Evolutionary conservation across 305 asterid genomes (phyloP).

Genomic region (Euphrasia arctica): DNA sequence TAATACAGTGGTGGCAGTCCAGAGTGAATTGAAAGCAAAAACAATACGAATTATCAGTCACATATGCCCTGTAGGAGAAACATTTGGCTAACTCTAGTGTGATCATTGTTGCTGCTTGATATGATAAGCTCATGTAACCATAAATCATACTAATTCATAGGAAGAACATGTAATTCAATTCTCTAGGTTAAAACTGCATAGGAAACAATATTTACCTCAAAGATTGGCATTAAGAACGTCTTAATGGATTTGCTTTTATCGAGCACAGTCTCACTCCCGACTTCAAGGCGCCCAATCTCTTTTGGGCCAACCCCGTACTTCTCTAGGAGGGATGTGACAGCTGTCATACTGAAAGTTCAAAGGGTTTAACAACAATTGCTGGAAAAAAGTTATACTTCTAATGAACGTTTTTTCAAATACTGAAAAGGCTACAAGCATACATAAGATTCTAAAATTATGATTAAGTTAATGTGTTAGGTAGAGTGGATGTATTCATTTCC

Average conservation of each 20-base stretch:
- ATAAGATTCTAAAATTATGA: not conserved
- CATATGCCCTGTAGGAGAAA: not conserved
- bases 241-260: conserved; percentile 99
- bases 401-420: not conserved
- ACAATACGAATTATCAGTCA: conserved; percentile 4
- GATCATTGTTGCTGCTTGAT: not conserved
- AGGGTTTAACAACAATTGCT: conserved; percentile 24
- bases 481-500: conserved; percentile 10
- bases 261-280: conserved; percentile 96
- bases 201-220: conserved; percentile 58
- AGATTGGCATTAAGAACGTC: conserved; percentile 97
- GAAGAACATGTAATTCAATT: conserved; percentile 14
- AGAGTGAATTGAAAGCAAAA: not conserved
- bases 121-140: not conserved
- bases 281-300: conserved; percentile 96
- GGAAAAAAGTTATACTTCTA: not conserved
- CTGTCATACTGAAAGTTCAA: conserved; percentile 79
- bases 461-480: not conserved
- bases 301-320: conserved; percentile 81
- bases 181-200: conserved; percentile 13
- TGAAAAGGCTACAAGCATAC: not conserved
- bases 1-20: not conserved
- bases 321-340: conserved; percentile 84
- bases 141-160: conserved; percentile 2
- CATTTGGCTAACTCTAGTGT: not conserved